Percentiles rank a stretch among this genome's conserved stretches.
Conservation (phyloP, 2,329 filamentous ascomycete species). For the Rasamsonia emersonii region DNA sequence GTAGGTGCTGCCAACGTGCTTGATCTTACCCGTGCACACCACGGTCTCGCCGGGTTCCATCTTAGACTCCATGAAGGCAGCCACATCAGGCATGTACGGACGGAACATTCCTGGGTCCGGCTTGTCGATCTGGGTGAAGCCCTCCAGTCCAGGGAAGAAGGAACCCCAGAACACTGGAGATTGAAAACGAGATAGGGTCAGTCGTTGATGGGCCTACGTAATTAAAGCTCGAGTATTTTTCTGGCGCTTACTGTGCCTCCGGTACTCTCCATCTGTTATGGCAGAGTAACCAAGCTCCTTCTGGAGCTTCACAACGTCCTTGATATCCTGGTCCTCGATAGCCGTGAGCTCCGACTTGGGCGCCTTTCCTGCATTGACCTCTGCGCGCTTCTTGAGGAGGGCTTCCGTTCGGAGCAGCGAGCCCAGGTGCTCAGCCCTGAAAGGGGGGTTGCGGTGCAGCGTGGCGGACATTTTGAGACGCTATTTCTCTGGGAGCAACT, state of each 20-base stretch:
- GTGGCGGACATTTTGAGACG: too few relatives aligned
- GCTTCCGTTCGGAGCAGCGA: constrained; percentile 59
- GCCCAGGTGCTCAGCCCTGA: constrained; percentile 65
- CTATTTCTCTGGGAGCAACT: too few relatives aligned
- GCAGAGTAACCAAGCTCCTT: constrained; percentile 53
- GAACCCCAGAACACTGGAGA: constrained; percentile 51
- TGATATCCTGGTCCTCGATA: constrained; percentile 58
- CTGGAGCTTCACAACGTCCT: constrained; percentile 57
- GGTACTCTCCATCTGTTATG: constrained; percentile 63
- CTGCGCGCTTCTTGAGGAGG: constrained; percentile 51
- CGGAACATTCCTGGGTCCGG: constrained; percentile 46
- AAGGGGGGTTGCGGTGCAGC: constrained; percentile 45
- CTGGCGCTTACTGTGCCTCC: constrained; percentile 31
- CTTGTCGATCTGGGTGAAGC: constrained; percentile 46
- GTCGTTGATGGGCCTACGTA: too few relatives aligned
- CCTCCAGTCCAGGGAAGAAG: constrained; percentile 47
- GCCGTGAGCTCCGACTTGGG: constrained; percentile 48
- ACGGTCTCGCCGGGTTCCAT: constrained; percentile 50
- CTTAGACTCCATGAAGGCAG: constrained; percentile 52
- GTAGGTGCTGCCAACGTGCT: constrained; percentile 49
- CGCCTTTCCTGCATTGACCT: constrained; percentile 48
- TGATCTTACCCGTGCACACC: constrained; percentile 51
- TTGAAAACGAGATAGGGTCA: constrained; percentile 1
- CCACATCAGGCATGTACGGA: constrained; percentile 52
- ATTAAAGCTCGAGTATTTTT: too few relatives aligned